Base-by-base conservation (phyloP, 225 moss, liverwort and hornwort genomes). In the Polytrichum formosum region DNA sequence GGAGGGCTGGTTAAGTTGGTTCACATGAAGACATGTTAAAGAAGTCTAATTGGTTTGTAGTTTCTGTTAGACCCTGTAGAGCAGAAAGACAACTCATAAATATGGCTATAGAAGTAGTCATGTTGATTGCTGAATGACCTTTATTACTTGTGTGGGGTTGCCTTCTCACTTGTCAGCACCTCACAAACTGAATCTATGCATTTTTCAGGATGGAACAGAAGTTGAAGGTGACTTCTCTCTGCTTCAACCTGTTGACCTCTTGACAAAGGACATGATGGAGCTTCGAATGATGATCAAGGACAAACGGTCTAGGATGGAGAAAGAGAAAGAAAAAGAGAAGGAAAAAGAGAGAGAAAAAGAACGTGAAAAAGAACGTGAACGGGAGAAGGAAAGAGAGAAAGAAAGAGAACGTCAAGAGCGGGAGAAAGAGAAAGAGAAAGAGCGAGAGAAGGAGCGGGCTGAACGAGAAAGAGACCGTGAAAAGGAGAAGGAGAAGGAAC, bases 271-370 rank as follows among this genome's bases (percentile, higher is more conserved):
- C 67, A 91, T 98, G 91, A 75, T 88, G 80, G 94, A 94, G 83
- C 87, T 98, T 70, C 90, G 94, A 74, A 91, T 91, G 83, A 90
- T 94, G 72, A 98, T 98, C 67, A 94, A 88, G 73, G 97, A 98
- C 72, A 98, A 91, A 73, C 87, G 88, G 21, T 90, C 90, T 25
- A 94, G 74, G 72, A 86, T 91, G 22, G 92, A 94, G 80, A 91
- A 85, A 71, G 97, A 97, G 72, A 97, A 94, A 75, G 97, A 96
- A 46, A 96, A 96, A 84, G 93, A 96, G 55, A 96, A 93, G 67
- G 95, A 95, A 46, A 95, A 89, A 30, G 30, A 30, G 30, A 30
- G 83, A 70, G 93, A 95, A 73, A 96, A 88, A 60, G 93, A 96
- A 46, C 76, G 87, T 16, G 95, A 95, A 64, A 84, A 75, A 25